Evolutionary conservation across 176 grass and related monocot species (phyloP).

Genomic region (Phyllostachys edulis): DNA sequence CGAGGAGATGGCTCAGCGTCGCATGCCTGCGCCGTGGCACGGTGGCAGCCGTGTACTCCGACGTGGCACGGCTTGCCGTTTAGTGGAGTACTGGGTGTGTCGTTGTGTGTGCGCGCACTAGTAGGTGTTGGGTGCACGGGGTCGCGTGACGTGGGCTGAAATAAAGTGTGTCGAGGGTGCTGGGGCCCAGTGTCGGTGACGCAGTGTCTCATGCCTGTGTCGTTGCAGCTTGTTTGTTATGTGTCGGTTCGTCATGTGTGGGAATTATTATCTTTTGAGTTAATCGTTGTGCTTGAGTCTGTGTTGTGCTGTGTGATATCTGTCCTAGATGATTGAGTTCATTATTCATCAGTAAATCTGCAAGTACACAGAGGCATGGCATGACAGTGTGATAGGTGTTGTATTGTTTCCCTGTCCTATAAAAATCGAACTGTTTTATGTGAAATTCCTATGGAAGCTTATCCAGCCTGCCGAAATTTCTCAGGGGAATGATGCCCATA

Average conservation of each 20-base stretch:
- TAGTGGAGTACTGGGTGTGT: neutral
- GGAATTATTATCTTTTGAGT: neutral
- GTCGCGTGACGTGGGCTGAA: constrained; percentile 39
- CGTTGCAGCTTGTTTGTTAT: neutral
- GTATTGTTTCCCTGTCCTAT: no score
- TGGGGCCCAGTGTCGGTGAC: constrained; percentile 33
- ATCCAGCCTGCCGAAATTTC: no score
- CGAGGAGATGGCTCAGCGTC: neutral
- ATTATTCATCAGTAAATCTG: neutral
- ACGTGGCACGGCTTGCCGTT: constrained; percentile 25
- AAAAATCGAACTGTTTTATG: no score
- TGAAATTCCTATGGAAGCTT: no score
- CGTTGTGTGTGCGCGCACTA: neutral
- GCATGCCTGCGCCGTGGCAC: neutral
- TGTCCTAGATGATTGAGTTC: neutral
- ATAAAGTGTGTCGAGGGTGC: constrained; percentile 18
- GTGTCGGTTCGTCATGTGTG: neutral
- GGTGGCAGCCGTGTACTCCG: constrained; percentile 15
- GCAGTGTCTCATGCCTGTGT: neutral
- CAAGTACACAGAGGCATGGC: neutral
- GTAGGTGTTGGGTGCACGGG: neutral
- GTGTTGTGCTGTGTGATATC: neutral
- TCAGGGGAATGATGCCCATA: no score
- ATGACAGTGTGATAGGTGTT: neutral
- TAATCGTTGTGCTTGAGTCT: neutral